Evolutionary conservation across 129 eudicot species (phyloP), one percentile per base, ranked within the genome.

Genomic region (Glebionis coronaria): DNA sequence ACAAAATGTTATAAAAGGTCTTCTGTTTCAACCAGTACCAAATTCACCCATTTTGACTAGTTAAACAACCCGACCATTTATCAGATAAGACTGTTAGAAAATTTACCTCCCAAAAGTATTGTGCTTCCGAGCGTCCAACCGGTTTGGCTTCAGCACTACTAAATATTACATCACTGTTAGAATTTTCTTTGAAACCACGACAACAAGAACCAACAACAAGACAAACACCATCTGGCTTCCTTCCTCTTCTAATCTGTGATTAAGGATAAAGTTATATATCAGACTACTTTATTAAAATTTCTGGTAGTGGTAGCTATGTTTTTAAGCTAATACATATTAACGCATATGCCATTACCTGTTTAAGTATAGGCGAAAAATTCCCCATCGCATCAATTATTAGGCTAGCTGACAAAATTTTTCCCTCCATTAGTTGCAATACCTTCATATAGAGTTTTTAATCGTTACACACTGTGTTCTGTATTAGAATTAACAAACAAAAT

Each of bases 371-470:
- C 20, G 99, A 94, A 83, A 94, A 94, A 45, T 94, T 94, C 12
- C 99, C 99, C 97, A 94, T 94, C 55, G 99, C 99, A 76, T 94
- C 99, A 70, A 94, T 85, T 65, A 94, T 52, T 56, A 94, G 95
- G 53, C 80, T 83, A 49, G 99, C 85, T 56, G 88, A 87, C 53
- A 94, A 68, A 69, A 67, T 75, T 83, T 79, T 90, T 27, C 88
- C 95, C 50, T 81, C 86, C 45, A 66, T 77, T 61, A 85, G 74
- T 83, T 90, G 79, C 79, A 94, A 63, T 35, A 87, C 90, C 97
- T 94, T 75, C 57, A 38, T 49, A 64, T 35, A 4, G 25, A 62
- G 65, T 59, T 55, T 45, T 62, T 35, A 61, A 49, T 52, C 10
- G 13, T 18, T 14, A 20, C 7, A 28, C 28, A 25, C n/a, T 19